phyloP scores from a whole-genome alignment of 768 basidiomycete species.

The Rhodotorula kratochvilovae region DNA sequence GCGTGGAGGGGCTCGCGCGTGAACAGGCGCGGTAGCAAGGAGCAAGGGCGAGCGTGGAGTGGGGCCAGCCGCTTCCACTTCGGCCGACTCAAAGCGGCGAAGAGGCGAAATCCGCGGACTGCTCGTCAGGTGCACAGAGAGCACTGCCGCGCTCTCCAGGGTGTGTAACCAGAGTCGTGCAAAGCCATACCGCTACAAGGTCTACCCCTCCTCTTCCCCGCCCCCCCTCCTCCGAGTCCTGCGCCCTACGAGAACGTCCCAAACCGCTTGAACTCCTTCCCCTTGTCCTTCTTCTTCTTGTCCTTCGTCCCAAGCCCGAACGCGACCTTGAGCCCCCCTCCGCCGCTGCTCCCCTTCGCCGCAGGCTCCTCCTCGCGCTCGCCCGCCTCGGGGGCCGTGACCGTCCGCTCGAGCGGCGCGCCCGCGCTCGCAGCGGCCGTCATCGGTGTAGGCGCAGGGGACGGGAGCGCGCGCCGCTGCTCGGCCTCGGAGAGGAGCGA shows the following conservation, averaged over 20 bases:
- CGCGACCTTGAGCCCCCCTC: background rate
- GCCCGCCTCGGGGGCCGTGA: conserved; percentile 17
- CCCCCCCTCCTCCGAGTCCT: background rate
- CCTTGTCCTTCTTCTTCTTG: conserved; percentile 33
- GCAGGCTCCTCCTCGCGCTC: no score
- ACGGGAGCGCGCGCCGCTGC: conserved; percentile 1
- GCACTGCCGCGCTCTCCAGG: no score
- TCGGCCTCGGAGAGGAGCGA: conserved; percentile 26
- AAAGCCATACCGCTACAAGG: background rate
- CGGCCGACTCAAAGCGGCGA: background rate
- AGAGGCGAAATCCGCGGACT: no score
- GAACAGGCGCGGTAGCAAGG: no score
- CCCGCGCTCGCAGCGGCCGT: background rate
- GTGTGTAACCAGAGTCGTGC: no score
- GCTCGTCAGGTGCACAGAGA: background rate
- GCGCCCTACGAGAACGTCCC: conserved; percentile 20
- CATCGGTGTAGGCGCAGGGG: background rate
- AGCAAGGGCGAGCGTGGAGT: no score
- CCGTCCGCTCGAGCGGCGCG: conserved; percentile 20
- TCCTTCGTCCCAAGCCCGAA: conserved; percentile 11
- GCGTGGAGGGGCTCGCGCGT: no score
- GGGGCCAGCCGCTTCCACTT: no score
- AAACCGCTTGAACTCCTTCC: conserved; percentile 26
- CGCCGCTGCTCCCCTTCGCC: background rate
- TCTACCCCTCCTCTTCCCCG: no score